Evolutionary conservation across 371 early-diverging fungal species (phyloP), one percentile per base, ranked within the genome.

Genomic region (Circinella umbellata): DNA sequence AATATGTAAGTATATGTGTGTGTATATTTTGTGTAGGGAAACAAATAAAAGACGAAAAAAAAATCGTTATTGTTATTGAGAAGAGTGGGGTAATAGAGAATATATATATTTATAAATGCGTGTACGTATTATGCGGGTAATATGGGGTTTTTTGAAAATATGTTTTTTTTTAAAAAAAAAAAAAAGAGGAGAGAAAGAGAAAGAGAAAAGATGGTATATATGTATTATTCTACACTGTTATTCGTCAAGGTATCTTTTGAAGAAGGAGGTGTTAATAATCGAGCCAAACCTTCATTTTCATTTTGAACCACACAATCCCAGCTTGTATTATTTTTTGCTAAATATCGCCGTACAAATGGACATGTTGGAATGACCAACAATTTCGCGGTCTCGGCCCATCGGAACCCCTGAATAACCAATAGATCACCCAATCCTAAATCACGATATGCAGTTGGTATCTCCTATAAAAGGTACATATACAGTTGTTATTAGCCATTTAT

Each of bases 351-450:
- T 6, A 70, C 70, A 61, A 70, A 70, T 9, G 70, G 64, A 61
- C 70, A 70, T 9, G 70, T 70, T 4, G 70, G 65, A 17, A 70
- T 64, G 18, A 70, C 70, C 47, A 70, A 42, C 20, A 64, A 46
- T n/a, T 65, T 59, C 42, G 64, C 34, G 36, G 55, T 57, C 47
- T 64, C 65, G 37, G 70, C 64, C 70, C 70, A 70, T 27, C 54
- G 64, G 42, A 70, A 70, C 55, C 65, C 70, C 36, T 64, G 65
- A 15, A 47, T 27, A 36, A 70, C 70, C 39, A 70, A 65, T 10
- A 64, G 64, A 65, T 70, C 70, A 39, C 70, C 70, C 18, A 70
- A 39, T 18, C 70, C 70, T 39, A 53, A 38, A 65, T 70, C 61
- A 47, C 70, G 70, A 54, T 64, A 70, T 64, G 63, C 61, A 34